Evolutionary conservation across 1,284 basidiomycete species (phyloP).

Genomic region (Ganoderma resinaceum): DNA sequence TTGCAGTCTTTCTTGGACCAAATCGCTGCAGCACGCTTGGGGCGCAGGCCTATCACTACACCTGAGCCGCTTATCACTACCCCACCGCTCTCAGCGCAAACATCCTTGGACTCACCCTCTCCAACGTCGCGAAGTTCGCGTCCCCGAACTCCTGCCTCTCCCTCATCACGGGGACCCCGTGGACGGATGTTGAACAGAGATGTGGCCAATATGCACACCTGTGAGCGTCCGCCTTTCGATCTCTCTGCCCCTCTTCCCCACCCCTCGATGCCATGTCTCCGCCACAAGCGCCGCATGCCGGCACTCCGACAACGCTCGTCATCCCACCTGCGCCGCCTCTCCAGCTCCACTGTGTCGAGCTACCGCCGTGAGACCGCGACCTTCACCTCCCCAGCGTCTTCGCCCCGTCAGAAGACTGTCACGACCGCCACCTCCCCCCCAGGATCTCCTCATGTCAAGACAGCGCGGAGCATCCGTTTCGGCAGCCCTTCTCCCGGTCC

Average conservation of each 20-base stretch:
- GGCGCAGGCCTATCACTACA: slow-evolving; percentile 9
- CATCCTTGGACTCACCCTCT: background rate
- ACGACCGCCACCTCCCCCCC: slow-evolving; percentile 8
- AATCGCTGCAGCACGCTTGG: slow-evolving; percentile 24
- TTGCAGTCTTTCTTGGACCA: slow-evolving; percentile 31
- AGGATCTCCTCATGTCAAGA: slow-evolving; percentile 20
- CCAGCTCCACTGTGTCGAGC: slow-evolving; percentile 32
- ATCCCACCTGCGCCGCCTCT: slow-evolving; percentile 45
- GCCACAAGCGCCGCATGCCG: slow-evolving; percentile 47
- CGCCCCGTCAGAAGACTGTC: slow-evolving; percentile 22
- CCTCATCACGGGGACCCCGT: slow-evolving; percentile 3
- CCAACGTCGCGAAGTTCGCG: slow-evolving; percentile 12
- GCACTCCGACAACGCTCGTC: slow-evolving; percentile 48
- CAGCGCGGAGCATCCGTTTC: slow-evolving; percentile 25
- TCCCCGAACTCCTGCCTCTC: slow-evolving; percentile 10
- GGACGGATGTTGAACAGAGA: slow-evolving; percentile 24
- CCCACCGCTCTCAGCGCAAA: slow-evolving; percentile 14
- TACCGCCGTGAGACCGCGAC: slow-evolving; percentile 14
- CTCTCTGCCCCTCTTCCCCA: slow-evolving; percentile 1
- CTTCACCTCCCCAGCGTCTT: slow-evolving; percentile 8
- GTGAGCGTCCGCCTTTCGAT: slow-evolving; percentile 23
- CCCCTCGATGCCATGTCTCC: slow-evolving; percentile 43
- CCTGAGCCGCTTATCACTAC: slow-evolving; percentile 9
- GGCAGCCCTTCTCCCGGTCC: slow-evolving; percentile 13
- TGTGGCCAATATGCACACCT: slow-evolving; percentile 18